Evolutionary conservation across 768 basidiomycete genomes (phyloP), one percentile per base, ranked within the genome.

Genomic region (Plicaturopsis crispa): DNA sequence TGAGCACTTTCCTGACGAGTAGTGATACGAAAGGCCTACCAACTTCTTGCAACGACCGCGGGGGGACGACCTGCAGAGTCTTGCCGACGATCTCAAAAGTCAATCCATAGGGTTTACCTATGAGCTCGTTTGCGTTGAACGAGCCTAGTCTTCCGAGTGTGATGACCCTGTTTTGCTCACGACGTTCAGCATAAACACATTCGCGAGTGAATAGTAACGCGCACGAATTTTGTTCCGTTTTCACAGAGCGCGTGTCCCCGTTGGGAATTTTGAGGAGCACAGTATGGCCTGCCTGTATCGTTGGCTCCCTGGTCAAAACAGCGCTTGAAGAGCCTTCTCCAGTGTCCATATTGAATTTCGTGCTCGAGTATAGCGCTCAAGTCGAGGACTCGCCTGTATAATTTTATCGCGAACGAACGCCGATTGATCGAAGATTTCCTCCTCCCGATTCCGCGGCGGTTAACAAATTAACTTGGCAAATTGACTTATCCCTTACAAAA

Each of bases 121-220:
- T 67, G 22, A 99, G 72, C 37, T 89, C 79, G 42, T 78, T 77
- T 13, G 80, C 71, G 42, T 72, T 60, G 60, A 99, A 97, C 3
- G 79, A 73, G 8, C 94, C 96, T 43, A 85, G 80, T 60, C 87
- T 88, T 44, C 92, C 92, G 14, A 96, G 64, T 23, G 75, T 72
- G 33, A 91, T 58, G 12, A 66, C 75, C 33, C 91, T 93, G 52
- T 24, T 41, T 12, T 17, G 21, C 11, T 12, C 23, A 16, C 24
- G 34, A 36, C 24, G 14, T 17, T 26, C 4, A 16, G 23, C 32
- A 39, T 32, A 20, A 22, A 40, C 32, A 37, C 44, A 38, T 41
- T 21, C 33, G 26, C 12, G 24, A 33, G 30, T 16, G 22, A 24
- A 33, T 40, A 37, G 24, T 14, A 21, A 36, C 7, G 60, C 84